Evolutionary conservation across 192 early-diverging fungal genomes (phyloP).

Genomic region (Mortierella claussenii): DNA sequence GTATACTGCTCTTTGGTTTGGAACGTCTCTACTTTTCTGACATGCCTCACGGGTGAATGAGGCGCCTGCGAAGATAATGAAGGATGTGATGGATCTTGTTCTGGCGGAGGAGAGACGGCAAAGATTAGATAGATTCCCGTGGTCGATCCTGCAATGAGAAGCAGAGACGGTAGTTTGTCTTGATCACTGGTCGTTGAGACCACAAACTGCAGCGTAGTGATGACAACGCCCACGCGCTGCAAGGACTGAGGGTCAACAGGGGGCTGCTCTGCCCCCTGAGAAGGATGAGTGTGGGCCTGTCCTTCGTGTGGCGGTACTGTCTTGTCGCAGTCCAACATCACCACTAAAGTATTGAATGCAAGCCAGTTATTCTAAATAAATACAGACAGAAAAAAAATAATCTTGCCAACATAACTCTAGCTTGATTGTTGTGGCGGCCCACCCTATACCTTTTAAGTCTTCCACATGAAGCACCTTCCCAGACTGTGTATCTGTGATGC

Average conservation of each 20-base stretch:
- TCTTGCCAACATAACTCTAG: too few species aligned
- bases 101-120: constrained; percentile 8
- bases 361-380: too few species aligned
- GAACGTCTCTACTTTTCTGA: constrained; percentile 37
- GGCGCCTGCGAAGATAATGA: too few species aligned
- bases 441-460: constrained; percentile 32
- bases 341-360: constrained; percentile 11
- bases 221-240: constrained; percentile 37
- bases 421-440: not conserved
- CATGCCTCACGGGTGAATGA: not conserved
- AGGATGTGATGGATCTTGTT: too few species aligned
- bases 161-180: constrained; percentile 34
- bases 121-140: constrained; percentile 44
- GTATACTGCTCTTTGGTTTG: constrained; percentile 37
- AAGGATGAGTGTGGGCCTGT: not conserved
- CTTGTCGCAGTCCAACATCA: constrained; percentile 36
- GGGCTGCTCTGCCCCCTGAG: not conserved
- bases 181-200: constrained; percentile 43
- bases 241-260: constrained; percentile 2
- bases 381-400: too few species aligned
- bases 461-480: constrained; percentile 35
- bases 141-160: constrained; percentile 34
- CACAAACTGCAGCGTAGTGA: constrained; percentile 33
- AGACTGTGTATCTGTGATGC: constrained; percentile 24
- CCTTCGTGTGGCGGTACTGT: too few species aligned